Percentiles rank a stretch among this genome's conserved stretches.
phyloP scores from a whole-genome alignment of 106 monocot genomes.

The Acorus calamus region DNA sequence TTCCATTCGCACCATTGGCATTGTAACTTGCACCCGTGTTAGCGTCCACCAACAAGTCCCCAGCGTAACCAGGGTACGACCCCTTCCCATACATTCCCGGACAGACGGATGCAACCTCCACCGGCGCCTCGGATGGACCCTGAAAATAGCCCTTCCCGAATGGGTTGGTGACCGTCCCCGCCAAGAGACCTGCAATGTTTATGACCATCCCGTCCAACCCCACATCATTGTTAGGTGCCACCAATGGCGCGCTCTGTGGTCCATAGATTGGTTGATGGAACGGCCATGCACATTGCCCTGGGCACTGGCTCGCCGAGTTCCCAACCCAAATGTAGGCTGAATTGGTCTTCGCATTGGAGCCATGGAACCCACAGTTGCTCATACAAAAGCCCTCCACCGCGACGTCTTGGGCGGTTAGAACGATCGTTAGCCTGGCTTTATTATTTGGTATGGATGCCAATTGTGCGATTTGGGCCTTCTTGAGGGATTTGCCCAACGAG shows the following conservation, averaged over 20 bases:
- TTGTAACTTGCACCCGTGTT: slow-evolving; percentile 32
- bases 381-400: slow-evolving; percentile 46
- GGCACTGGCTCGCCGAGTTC: slow-evolving; percentile 42
- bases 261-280: too few relatives aligned
- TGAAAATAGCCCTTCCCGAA: slow-evolving; percentile 45
- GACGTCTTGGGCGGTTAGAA: slow-evolving; percentile 41
- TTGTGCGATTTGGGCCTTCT: slow-evolving; percentile 7
- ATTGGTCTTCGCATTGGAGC: slow-evolving; percentile 10
- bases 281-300: slow-evolving; percentile 16
- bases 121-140: slow-evolving; percentile 27
- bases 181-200: slow-evolving; percentile 42
- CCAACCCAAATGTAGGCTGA: slow-evolving; percentile 10
- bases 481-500: slow-evolving; percentile 41
- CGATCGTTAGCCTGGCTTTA: slow-evolving; percentile 23
- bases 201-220: slow-evolving; percentile 28
- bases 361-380: slow-evolving; percentile 25
- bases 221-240: too few relatives aligned
- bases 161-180: slow-evolving; percentile 47
- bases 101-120: slow-evolving; percentile 41
- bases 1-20: slow-evolving; percentile 27
- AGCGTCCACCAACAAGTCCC: slow-evolving; percentile 21
- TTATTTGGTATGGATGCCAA: slow-evolving; percentile 9
- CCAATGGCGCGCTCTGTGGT: too few relatives aligned
- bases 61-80: slow-evolving; percentile 38
- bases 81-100: slow-evolving; percentile 33